Conservation (phyloP, 1,139 yeast genomes). For the Saccharomyces hybrid region DNA sequence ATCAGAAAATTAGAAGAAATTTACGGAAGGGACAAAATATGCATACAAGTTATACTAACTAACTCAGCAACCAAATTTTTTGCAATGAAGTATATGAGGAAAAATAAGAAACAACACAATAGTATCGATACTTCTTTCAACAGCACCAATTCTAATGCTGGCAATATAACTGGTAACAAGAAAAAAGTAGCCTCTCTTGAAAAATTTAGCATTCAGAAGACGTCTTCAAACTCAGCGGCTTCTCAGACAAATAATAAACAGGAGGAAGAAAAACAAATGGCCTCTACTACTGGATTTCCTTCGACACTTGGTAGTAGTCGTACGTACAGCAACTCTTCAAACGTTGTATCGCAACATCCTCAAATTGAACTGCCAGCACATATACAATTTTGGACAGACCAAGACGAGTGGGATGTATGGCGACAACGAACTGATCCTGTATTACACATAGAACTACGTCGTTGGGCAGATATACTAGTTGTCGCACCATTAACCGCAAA, state of each 20-base stretch:
- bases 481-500: conserved; percentile 94
- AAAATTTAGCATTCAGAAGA: neutral
- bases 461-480: conserved; percentile 92
- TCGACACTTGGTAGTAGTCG: neutral
- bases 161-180: neutral
- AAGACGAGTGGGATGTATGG: conserved; percentile 92
- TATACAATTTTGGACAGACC: conserved; percentile 76
- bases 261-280: neutral
- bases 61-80: conserved; percentile 78
- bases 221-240: neutral
- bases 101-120: conserved; percentile 6
- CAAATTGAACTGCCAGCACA: conserved; percentile 47
- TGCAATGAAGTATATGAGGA: conserved; percentile 34
- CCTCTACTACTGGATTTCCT: neutral
- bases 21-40: conserved; percentile 59
- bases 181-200: neutral
- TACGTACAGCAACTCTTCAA: neutral
- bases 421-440: conserved; percentile 80
- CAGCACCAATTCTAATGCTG: neutral
- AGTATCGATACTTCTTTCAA: conserved; percentile 2
- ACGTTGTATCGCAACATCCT: conserved; percentile 11
- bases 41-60: conserved; percentile 76
- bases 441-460: conserved; percentile 79
- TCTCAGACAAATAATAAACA: neutral
- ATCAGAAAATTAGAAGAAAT: conserved; percentile 71